Evolutionary conservation across 176 grass and related monocot species (phyloP), one percentile per base, ranked within the genome.

Genomic region (bread wheat (Triticum aestivum)): DNA sequence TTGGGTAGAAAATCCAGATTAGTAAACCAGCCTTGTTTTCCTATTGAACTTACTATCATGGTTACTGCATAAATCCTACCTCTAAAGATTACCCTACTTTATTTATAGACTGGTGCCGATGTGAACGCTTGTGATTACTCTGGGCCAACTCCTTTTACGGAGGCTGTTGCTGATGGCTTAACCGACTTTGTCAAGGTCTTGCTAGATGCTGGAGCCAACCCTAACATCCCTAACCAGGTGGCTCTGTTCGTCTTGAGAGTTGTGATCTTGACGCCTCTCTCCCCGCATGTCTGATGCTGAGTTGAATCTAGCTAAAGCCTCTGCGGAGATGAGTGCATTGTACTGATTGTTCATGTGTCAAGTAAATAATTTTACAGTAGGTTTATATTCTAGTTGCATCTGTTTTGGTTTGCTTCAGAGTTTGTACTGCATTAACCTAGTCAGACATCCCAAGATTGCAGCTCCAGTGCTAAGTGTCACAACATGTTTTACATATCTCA

Each of bases 51-150:
- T 67, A 32, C 30, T 17, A 67, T 59, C 35, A 72, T 44, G 38
- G 26, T 73, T 23, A 73, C 33, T 73, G 38, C 41, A 5, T n/a
- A 73, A 73, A n/a, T 44, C 41, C 3, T 49, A 49, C 41, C 2
- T 24, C 69, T 73, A 44, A 44, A 73, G 44, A 3, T 27, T 7
- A 23, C 59, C 45, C 27, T 61, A 45, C 51, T 82, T 2, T 37
- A 77, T 75, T 37, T 44, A 27, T 87, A 89, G 90, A 87, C 73
- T 83, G 87, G 90, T 59, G 87, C 90, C 27, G 41, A 92, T 89
- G 83, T 82, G 42, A 92, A 83, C 18, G 73, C 5, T 80, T 45
- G 37, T 35, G 8, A 14, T 82, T 37, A 51, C 23, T 47, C 4
- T 61, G 82, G 56, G 62, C 44, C 35, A 17, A 59, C 62, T 33